Percentiles rank a stretch among this genome's conserved stretches.
Evolutionary conservation across 305 asterid genomes (phyloP).

Genomic region (Solanum hybrid): DNA sequence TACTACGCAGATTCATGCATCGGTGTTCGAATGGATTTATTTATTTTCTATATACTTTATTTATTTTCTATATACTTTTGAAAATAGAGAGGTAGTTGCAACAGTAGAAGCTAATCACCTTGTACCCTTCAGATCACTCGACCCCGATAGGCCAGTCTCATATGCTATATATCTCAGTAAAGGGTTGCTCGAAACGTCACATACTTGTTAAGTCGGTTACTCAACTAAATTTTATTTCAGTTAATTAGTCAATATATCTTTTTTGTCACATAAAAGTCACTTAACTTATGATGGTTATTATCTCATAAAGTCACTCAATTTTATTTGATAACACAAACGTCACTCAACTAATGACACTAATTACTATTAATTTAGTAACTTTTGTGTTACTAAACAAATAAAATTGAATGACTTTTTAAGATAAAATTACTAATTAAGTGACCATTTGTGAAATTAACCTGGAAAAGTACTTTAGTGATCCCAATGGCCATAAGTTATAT

Average conservation of each 20-base stretch:
- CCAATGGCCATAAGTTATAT: too few species aligned
- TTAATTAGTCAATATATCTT: too few species aligned
- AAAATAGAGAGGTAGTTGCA: background rate
- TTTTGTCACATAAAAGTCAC: background rate
- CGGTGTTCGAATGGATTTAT: background rate
- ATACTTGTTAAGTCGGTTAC: background rate
- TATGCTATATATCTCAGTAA: background rate
- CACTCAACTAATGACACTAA: background rate
- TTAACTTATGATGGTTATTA: background rate
- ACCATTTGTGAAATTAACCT: too few species aligned
- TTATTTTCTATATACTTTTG: background rate
- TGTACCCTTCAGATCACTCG: background rate
- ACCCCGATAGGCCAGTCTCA: background rate
- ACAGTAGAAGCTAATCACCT: background rate
- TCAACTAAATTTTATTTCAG: too few species aligned
- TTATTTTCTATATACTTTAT: too few species aligned
- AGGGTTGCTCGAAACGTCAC: background rate
- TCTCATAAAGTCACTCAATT: background rate
- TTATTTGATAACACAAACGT: background rate
- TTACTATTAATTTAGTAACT: background rate
- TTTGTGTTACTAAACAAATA: background rate
- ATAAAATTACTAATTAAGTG: background rate
- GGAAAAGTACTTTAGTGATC: too few species aligned
- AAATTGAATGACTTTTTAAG: background rate
- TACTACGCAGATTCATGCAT: background rate